A percentile compares a stretch with the other conserved stretches of the same genome.
These are phyloP conservation scores for Suhomyces sp. DNA, from an alignment of 805 yeast species.

Conservation along the genomic window DNA sequence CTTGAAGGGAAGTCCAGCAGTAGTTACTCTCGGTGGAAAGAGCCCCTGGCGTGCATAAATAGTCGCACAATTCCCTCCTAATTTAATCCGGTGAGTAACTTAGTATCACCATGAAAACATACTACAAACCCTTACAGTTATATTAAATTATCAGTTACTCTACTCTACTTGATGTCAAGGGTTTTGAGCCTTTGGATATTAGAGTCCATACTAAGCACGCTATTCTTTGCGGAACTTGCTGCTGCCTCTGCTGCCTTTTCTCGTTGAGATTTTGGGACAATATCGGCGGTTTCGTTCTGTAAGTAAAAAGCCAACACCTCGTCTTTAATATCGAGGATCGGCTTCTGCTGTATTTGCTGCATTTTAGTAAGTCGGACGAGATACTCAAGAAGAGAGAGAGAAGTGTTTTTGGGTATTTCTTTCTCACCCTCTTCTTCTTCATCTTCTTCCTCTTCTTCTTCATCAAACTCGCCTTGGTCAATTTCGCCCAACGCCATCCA, in stretches of 20 bases:
- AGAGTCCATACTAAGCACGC: conserved; percentile 25
- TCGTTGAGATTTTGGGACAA: conserved; percentile 17
- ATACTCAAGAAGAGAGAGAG: conserved; percentile 62
- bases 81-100: too few species aligned
- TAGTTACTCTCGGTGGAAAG: too few species aligned
- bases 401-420: conserved; percentile 15
- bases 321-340: conserved; percentile 57
- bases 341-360: conserved; percentile 56
- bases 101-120: background rate
- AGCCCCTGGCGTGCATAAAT: too few species aligned
- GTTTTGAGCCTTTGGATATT: conserved; percentile 32
- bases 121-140: too few species aligned
- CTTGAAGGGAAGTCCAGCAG: too few species aligned
- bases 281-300: conserved; percentile 45
- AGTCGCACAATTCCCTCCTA: too few species aligned
- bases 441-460: conserved; percentile 10
- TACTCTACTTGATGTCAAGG: conserved; percentile 16
- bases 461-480: conserved; percentile 13
- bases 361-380: conserved; percentile 56
- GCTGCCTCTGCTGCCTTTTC: conserved; percentile 11
- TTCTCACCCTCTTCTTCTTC: conserved; percentile 4
- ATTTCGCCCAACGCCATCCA: conserved; percentile 21
- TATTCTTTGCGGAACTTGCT: conserved; percentile 13
- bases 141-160: too few species aligned
- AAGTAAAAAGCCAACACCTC: conserved; percentile 62